Evolutionary conservation across 176 grass and related monocot species (phyloP).

Genomic region (Triticum monococcum): DNA sequence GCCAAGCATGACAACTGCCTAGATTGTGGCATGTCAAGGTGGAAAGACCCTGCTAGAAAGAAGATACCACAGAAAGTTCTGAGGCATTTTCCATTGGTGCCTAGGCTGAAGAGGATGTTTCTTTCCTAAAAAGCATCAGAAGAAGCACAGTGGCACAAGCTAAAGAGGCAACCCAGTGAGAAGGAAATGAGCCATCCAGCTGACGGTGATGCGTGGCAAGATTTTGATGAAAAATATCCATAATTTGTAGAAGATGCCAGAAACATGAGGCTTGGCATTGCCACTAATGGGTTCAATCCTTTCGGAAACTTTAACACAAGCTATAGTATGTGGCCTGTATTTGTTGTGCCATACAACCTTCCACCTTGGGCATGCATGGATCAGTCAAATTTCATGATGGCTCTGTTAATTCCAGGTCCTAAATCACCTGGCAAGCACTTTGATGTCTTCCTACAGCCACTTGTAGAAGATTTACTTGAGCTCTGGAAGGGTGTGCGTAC

Average conservation of each 20-base stretch:
- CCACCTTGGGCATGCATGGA: not conserved
- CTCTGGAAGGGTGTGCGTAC: not conserved
- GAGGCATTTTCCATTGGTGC: not conserved
- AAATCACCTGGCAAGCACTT: not conserved
- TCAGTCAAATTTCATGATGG: not conserved
- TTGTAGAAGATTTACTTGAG: not conserved
- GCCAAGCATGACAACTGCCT: not conserved
- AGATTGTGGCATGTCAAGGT: not conserved
- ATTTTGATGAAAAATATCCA: not conserved
- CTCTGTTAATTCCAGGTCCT: not conserved
- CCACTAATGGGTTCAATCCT: not conserved
- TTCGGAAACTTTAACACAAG: not conserved
- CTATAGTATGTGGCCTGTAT: not conserved
- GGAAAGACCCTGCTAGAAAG: not conserved
- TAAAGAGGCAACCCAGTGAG: not conserved
- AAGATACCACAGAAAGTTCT: not conserved
- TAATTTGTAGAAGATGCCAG: not conserved
- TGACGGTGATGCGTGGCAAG: not conserved
- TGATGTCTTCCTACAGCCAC: not conserved
- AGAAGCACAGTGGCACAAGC: not conserved
- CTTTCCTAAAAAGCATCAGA: not conserved
- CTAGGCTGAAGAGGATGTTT: not conserved
- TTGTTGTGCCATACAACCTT: not conserved
- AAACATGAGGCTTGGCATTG: not conserved
- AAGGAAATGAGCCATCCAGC: not conserved